These are phyloP conservation scores for Trichothecium sympodiale DNA, from an alignment of 2,329 filamentous ascomycete species.

Conservation along the genomic window DNA sequence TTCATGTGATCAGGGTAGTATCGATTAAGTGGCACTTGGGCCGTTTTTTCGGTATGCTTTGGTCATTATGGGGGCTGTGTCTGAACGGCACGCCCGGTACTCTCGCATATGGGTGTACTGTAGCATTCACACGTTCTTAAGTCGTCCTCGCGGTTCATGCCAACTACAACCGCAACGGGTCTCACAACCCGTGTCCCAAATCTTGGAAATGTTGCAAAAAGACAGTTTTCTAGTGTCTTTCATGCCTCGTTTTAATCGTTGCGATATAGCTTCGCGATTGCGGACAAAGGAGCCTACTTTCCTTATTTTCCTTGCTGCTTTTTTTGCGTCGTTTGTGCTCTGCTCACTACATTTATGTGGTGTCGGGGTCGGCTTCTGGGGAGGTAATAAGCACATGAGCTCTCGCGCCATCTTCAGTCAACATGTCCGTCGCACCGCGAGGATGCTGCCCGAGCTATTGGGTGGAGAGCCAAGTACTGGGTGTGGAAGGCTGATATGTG, in stretches of 20 bases:
- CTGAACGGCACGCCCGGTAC: constrained; percentile 30
- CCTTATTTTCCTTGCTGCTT: constrained; percentile 1
- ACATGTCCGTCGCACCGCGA: too few relatives aligned
- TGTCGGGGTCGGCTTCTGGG: constrained; percentile 22
- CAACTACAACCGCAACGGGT: too few relatives aligned
- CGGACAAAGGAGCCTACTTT: constrained; percentile 8
- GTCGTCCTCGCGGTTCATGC: too few relatives aligned
- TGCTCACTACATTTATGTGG: constrained; percentile 9
- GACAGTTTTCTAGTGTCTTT: neutral
- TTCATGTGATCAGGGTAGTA: too few relatives aligned
- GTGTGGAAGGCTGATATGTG: too few relatives aligned
- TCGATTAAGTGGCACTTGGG: constrained; percentile 9
- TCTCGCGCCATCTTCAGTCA: neutral
- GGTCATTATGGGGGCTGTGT: constrained; percentile 10
- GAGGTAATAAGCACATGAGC: constrained; percentile 13
- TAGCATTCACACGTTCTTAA: too few relatives aligned
- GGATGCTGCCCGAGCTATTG: too few relatives aligned
- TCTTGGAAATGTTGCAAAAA: too few relatives aligned
- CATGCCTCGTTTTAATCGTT: constrained; percentile 17
- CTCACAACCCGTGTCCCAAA: too few relatives aligned
- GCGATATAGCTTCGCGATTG: constrained; percentile 24
- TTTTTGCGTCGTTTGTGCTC: constrained; percentile 11
- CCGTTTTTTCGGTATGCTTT: constrained; percentile 1
- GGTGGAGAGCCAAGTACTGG: too few relatives aligned
- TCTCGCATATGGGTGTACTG: constrained; percentile 5